Evolutionary conservation across 2,329 filamentous ascomycete genomes (phyloP).

Genomic region (Neopestalotiopsis clavispora): DNA sequence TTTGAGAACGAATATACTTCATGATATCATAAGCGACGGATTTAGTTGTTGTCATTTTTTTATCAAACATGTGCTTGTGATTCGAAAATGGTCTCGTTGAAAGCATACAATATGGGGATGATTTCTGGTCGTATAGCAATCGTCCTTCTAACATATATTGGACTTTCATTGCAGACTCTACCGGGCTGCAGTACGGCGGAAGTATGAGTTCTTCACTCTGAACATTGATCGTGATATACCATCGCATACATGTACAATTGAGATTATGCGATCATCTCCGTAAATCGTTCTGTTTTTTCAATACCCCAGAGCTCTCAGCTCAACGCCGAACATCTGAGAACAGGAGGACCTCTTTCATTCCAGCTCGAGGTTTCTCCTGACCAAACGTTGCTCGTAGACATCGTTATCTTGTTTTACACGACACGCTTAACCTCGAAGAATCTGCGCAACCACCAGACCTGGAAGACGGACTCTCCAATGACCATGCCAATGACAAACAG

Average conservation of each 20-base stretch:
- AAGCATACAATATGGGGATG: no score
- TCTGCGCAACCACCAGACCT: slow-evolving; percentile 98
- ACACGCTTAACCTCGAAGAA: slow-evolving; percentile 90
- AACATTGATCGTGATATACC: background rate
- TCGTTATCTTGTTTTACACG: slow-evolving; percentile 47
- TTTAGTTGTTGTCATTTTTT: background rate
- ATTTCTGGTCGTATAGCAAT: no score
- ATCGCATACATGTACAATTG: background rate
- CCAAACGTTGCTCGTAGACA: background rate
- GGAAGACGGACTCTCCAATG: slow-evolving; percentile 91
- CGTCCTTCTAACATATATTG: no score
- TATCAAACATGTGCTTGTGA: background rate
- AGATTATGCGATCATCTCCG: background rate
- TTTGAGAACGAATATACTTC: background rate
- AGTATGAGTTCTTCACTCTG: background rate
- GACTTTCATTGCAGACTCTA: no score
- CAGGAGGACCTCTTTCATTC: background rate
- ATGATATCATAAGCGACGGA: background rate
- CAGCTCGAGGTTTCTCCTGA: background rate
- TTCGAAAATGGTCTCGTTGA: no score
- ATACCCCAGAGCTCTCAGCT: background rate
- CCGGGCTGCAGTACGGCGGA: no score
- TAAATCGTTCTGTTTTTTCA: background rate
- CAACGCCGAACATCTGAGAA: background rate
- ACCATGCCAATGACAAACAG: slow-evolving; percentile 92